Base-by-base conservation (phyloP, 345 rosid genomes). In the Carallia brachiata region DNA sequence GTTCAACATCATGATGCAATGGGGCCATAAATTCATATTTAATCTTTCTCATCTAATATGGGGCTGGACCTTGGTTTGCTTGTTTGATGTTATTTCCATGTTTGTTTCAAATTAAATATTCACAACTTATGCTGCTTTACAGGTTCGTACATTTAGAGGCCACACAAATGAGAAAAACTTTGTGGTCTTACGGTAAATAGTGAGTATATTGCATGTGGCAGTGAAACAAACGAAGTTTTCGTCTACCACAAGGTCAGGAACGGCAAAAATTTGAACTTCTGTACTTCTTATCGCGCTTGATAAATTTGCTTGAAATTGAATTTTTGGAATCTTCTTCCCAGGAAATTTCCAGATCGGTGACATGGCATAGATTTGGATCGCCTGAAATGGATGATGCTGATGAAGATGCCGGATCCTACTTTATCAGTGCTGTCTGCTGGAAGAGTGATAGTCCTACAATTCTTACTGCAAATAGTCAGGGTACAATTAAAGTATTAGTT, bases 351-450 rank as follows among this genome's bases (percentile, higher is more conserved):
- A 90, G 70, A 76, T 95, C 97, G 1, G 88, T 88, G 36, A 88
- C 97, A 5, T 82, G 86, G 75, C 98, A 96, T 70, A 89, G 86
- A 71, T 96, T 96, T 77, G 96, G 98, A 70, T 86, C 93, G n/a
- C 89, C 85, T 2, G 98, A 96, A 71, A 77, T 86, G 77, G 99
- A 92, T 13, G 96, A 89, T 58, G 74, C 85, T 1, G 97, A 92
- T 71, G 99, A 96, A 52, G 99, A 90, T 23, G 82, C 90, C 0
- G 96, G 87, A 69, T 84, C 98, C 5, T 89, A 90, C 70, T 92
- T 96, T 82, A 96, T 96, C 61, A 92, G 98, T 23, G 93, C 98
- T 6, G 98, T 96, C 23, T 90, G 99, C 81, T 96, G 99, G 99
- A 96, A 96, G 83, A 96, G 96, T 12, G 93, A 88, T 55, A 87